These are phyloP conservation scores for Orychophragmus violaceus DNA, from an alignment of 345 rosid species.

Conservation along the genomic window DNA sequence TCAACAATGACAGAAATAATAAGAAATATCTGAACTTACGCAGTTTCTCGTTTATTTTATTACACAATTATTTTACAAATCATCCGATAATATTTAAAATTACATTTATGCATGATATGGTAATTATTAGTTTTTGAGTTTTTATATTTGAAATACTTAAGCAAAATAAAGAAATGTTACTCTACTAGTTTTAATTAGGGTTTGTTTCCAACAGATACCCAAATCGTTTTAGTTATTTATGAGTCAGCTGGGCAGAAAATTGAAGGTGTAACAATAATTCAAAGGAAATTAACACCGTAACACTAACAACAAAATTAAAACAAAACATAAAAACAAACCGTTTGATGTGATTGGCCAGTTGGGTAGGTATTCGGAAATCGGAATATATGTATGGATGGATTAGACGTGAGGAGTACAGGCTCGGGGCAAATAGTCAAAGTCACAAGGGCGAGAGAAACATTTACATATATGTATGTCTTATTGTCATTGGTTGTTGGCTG, in stretches of 20 bases:
- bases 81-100: neutral
- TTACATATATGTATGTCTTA: neutral
- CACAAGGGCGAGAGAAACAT: neutral
- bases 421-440: neutral
- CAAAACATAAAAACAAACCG: neutral
- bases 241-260: neutral
- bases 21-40: neutral
- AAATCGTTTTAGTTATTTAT: neutral
- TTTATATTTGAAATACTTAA: neutral
- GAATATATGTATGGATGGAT: neutral
- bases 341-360: neutral
- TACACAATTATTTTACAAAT: neutral
- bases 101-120: neutral
- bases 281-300: neutral
- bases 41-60: neutral
- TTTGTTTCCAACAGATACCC: neutral
- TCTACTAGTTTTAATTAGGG: neutral
- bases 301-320: neutral
- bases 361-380: neutral
- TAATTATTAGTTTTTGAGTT: too few species aligned
- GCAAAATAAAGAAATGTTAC: neutral
- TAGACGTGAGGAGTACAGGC: neutral
- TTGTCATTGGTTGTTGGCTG: constrained; percentile 14
- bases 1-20: constrained; percentile 13
- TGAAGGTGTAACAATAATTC: neutral